Evolutionary conservation across 108 stramenopile genomes (phyloP).

Genomic region (Stephanodiscus minutulus): DNA sequence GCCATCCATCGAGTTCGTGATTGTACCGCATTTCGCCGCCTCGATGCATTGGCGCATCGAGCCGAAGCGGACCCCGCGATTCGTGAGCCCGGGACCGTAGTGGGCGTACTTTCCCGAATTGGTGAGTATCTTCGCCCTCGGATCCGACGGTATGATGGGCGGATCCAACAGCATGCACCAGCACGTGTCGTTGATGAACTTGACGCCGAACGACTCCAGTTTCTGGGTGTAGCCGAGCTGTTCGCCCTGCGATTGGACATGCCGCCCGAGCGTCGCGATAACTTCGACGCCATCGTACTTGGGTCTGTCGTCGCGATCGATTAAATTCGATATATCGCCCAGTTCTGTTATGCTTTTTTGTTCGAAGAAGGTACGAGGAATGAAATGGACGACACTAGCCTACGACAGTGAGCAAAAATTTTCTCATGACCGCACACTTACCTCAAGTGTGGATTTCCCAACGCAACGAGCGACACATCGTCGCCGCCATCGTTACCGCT

Average conservation of each 20-base stretch:
- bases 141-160: conserved; percentile 69
- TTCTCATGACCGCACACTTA: not conserved
- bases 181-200: conserved; percentile 85
- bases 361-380: no score
- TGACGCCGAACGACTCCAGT: conserved; percentile 64
- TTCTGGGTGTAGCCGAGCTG: conserved; percentile 35
- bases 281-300: conserved; percentile 57
- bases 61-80: conserved; percentile 58
- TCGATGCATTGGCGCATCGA: conserved; percentile 68
- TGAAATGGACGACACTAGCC: no score
- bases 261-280: conserved; percentile 57
- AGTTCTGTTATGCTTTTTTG: conserved; percentile 57
- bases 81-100: conserved; percentile 78
- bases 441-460: conserved; percentile 82
- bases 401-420: not conserved
- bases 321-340: conserved; percentile 43
- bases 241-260: conserved; percentile 40
- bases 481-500: conserved; percentile 19
- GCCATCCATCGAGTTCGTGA: not conserved
- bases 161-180: conserved; percentile 90
- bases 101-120: conserved; percentile 87
- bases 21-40: conserved; percentile 62
- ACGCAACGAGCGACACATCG: conserved; percentile 61
- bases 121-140: conserved; percentile 64
- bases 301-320: conserved; percentile 35